phyloP scores from a whole-genome alignment of 148 eudicot species.

The Euryodendron excelsum region DNA sequence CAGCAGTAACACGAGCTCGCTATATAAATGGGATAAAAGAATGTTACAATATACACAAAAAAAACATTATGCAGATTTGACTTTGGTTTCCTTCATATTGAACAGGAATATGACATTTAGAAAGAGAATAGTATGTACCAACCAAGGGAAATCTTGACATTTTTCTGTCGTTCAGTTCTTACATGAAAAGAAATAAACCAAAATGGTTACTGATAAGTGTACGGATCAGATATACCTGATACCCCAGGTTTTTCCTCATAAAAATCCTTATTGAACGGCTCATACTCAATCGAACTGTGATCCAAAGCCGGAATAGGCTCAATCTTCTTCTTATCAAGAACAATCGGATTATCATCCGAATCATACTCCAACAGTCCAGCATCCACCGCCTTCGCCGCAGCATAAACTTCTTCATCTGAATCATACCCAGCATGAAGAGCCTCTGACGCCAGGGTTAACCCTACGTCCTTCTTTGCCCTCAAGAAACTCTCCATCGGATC shows the following conservation, averaged over 20 bases:
- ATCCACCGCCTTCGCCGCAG: conserved; percentile 98
- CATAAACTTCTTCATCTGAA: conserved; percentile 97
- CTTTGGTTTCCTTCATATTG: background rate
- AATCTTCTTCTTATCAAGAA: conserved; percentile 82
- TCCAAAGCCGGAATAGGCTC: conserved; percentile 89
- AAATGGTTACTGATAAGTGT: too few relatives aligned
- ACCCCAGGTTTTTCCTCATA: conserved; percentile 84
- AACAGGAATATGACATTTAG: background rate
- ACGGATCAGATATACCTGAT: conserved; percentile 56
- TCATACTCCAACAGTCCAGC: conserved; percentile 92
- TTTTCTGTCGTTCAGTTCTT: too few relatives aligned
- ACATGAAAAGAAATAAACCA: too few relatives aligned
- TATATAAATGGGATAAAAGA: background rate
- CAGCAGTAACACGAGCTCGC: background rate
- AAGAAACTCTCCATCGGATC: conserved; percentile 88
- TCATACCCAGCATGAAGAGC: conserved; percentile 83
- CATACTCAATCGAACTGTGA: conserved; percentile 72
- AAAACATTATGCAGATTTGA: background rate
- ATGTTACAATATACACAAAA: background rate
- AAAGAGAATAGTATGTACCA: too few relatives aligned
- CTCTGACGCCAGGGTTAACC: conserved; percentile 77
- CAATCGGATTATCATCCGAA: conserved; percentile 86
- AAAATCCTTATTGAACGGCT: conserved; percentile 82
- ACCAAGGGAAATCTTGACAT: too few relatives aligned
- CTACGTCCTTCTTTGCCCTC: conserved; percentile 86